Conservation (phyloP, 106 monocot species). For the Dioscorea dumetorum region DNA sequence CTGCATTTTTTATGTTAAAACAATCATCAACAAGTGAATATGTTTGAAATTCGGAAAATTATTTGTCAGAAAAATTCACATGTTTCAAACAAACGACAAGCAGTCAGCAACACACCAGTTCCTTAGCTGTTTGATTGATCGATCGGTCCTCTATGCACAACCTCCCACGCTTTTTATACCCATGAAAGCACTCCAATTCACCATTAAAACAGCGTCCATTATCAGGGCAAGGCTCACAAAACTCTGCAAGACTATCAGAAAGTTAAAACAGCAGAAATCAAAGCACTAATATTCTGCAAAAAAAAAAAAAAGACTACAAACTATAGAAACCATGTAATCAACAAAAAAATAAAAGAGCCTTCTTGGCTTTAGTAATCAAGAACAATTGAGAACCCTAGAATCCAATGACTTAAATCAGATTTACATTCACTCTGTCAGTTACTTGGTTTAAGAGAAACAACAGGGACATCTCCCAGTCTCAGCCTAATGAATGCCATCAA, state of each 20-base stretch:
- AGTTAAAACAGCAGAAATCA: conserved; percentile 3
- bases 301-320: background rate
- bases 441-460: background rate
- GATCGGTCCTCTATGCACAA: conserved; percentile 64
- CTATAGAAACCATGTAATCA: background rate
- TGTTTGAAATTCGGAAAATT: background rate
- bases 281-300: background rate
- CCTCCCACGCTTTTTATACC: conserved; percentile 66
- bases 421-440: background rate
- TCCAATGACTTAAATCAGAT: background rate
- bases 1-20: conserved; percentile 36
- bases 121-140: conserved; percentile 42
- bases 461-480: background rate
- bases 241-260: conserved; percentile 27
- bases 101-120: conserved; percentile 32
- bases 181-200: conserved; percentile 55
- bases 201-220: conserved; percentile 62
- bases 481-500: background rate
- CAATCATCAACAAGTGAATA: background rate
- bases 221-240: conserved; percentile 79
- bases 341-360: background rate
- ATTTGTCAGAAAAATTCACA: background rate
- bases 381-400: background rate
- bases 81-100: background rate
- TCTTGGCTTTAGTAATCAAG: too few species aligned